phyloP scores from a whole-genome alignment of 257 asterid genomes.

The Paulownia fortunei region DNA sequence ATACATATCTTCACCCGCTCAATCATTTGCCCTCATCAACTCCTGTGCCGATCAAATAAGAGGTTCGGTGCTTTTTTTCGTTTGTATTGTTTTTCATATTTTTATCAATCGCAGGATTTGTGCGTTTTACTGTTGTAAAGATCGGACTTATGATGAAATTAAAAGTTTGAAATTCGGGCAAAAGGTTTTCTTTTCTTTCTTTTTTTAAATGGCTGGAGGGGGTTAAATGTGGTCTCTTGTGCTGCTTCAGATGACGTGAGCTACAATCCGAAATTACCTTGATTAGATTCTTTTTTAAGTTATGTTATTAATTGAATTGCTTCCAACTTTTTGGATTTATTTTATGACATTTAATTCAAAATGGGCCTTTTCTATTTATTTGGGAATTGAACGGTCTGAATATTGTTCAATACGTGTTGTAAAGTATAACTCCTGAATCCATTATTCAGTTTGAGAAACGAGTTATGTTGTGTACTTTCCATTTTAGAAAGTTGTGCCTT shows the following conservation, averaged over 20 bases:
- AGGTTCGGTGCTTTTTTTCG: constrained; percentile 43
- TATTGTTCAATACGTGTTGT: background rate
- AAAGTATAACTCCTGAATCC: background rate
- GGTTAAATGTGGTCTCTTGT: background rate
- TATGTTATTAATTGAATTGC: constrained; percentile 15
- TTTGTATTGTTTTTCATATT: background rate
- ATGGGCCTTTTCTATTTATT: background rate
- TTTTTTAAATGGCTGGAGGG: background rate
- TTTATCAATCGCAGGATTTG: background rate
- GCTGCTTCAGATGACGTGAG: constrained; percentile 18
- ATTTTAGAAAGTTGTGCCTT: background rate
- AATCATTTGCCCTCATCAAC: constrained; percentile 23
- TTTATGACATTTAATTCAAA: background rate
- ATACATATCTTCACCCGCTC: constrained; percentile 39
- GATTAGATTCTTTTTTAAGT: background rate
- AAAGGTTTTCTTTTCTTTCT: background rate
- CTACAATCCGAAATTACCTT: constrained; percentile 14
- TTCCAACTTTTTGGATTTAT: background rate
- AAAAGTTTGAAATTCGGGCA: background rate
- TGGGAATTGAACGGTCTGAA: constrained; percentile 2
- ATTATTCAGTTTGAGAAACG: background rate
- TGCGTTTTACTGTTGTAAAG: background rate
- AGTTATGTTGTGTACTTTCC: background rate
- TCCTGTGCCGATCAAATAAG: constrained; percentile 53
- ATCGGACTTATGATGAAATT: constrained; percentile 6